phyloP scores from a whole-genome alignment of 768 basidiomycete genomes.

The Podaxis carcinomalis region DNA sequence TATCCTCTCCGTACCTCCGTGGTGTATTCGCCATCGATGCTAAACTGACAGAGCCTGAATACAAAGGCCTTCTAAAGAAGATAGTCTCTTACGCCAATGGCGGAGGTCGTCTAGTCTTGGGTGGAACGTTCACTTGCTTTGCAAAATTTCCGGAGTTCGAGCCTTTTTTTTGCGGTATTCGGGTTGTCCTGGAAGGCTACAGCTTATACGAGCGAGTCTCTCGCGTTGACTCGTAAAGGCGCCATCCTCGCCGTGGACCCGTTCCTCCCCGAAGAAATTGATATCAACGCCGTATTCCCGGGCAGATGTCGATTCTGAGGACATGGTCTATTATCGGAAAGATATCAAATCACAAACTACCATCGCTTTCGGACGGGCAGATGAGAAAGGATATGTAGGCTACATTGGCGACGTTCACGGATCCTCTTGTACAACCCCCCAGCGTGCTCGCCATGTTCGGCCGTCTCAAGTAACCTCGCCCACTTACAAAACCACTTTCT shows the following conservation, averaged over 20 bases:
- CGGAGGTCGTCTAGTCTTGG: constrained; percentile 26
- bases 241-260: constrained; percentile 13
- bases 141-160: constrained; percentile 15
- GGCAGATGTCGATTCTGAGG: constrained; percentile 17
- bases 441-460: constrained; percentile 30
- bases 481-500: constrained; percentile 12
- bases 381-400: constrained; percentile 24
- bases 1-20: constrained; percentile 21
- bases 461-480: constrained; percentile 13
- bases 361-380: constrained; percentile 20
- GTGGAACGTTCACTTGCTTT: constrained; percentile 22
- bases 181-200: constrained; percentile 17
- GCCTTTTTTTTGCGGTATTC: constrained; percentile 20
- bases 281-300: constrained; percentile 26
- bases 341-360: constrained; percentile 19
- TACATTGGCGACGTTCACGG: constrained; percentile 32
- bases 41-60: constrained; percentile 16
- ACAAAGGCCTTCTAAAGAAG: constrained; percentile 18
- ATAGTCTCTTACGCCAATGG: constrained; percentile 22
- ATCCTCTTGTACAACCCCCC: constrained; percentile 20
- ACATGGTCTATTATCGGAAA: constrained; percentile 21
- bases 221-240: constrained; percentile 12
- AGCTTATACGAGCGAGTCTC: constrained; percentile 12
- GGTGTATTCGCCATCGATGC: constrained; percentile 27
- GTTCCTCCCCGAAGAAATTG: constrained; percentile 17